Evolutionary conservation across 345 rosid species (phyloP).

Genomic region (Populus davidiana): DNA sequence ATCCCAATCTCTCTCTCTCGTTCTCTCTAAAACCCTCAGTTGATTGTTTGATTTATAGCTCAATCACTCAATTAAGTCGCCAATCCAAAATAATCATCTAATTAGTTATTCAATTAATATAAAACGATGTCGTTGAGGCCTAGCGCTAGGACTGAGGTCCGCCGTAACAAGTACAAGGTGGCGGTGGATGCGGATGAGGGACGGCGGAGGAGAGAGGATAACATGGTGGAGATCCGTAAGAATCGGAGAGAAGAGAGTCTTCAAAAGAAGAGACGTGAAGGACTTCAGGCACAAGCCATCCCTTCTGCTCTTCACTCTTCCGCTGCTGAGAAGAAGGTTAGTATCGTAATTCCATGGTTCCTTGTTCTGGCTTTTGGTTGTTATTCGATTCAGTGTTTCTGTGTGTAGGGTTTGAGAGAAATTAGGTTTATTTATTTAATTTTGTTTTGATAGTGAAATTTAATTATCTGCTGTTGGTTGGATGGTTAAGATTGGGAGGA

Average conservation of each 20-base stretch:
- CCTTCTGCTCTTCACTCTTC: constrained; percentile 42
- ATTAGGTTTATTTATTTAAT: background rate
- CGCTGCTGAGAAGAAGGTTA: constrained; percentile 65
- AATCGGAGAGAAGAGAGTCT: constrained; percentile 79
- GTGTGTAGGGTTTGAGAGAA: background rate
- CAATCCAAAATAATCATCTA: background rate
- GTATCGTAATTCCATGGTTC: background rate
- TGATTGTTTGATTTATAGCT: background rate
- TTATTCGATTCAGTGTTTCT: background rate
- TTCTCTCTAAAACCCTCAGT: background rate
- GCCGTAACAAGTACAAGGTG: constrained; percentile 73
- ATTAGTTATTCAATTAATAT: background rate
- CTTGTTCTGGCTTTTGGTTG: background rate
- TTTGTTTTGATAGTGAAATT: background rate
- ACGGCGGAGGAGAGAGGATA: constrained; percentile 79
- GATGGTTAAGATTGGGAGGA: background rate
- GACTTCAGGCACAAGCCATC: constrained; percentile 51
- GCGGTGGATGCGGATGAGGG: constrained; percentile 88
- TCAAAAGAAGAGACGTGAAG: constrained; percentile 85
- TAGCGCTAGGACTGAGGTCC: constrained; percentile 65
- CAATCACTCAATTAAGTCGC: background rate
- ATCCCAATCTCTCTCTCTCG: background rate
- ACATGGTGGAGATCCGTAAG: constrained; percentile 95
- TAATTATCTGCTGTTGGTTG: background rate
- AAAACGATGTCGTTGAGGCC: constrained; percentile 69